Conservation (phyloP, 129 eudicot species). For the Artemisia annua region DNA sequence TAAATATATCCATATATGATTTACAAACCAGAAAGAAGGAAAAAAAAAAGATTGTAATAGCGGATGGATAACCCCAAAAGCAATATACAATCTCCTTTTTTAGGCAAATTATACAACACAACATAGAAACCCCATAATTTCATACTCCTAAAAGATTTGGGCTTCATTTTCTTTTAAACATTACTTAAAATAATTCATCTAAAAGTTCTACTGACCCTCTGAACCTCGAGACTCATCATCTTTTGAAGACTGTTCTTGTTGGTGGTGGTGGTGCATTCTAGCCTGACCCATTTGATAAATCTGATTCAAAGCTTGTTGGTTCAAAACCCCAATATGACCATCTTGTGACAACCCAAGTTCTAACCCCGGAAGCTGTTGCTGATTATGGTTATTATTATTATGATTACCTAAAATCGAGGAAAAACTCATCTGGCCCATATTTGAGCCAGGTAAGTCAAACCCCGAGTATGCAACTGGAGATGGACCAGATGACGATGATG, state of each 20-base stretch:
- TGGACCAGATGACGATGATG: slow-evolving; percentile 49
- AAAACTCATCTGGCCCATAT: slow-evolving; percentile 70
- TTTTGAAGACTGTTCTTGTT: slow-evolving; percentile 49
- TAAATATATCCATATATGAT: slow-evolving; percentile 6
- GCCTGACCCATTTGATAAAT: slow-evolving; percentile 81
- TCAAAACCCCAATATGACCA: slow-evolving; percentile 70
- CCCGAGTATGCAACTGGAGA: slow-evolving; percentile 55
- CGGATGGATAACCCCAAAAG: slow-evolving; percentile 29
- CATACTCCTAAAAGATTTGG: slow-evolving; percentile 14
- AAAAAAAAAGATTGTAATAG: background rate
- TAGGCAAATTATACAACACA: slow-evolving; percentile 30
- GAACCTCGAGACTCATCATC: slow-evolving; percentile 92
- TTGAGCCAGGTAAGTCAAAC: slow-evolving; percentile 54
- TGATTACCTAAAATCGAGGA: slow-evolving; percentile 63
- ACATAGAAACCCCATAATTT: slow-evolving; percentile 26
- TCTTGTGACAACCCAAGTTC: slow-evolving; percentile 87
- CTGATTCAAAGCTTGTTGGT: slow-evolving; percentile 62
- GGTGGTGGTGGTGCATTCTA: slow-evolving; percentile 46
- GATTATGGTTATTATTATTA: slow-evolving; percentile 26
- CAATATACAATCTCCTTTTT: slow-evolving; percentile 31
- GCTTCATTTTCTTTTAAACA: slow-evolving; percentile 17
- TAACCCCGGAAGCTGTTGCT: slow-evolving; percentile 69
- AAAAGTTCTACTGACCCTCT: slow-evolving; percentile 40
- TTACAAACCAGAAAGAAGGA: slow-evolving; percentile 13
- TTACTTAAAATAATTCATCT: slow-evolving; percentile 11